Conservation (phyloP, 1,284 basidiomycete genomes). For the Ustilago sp. region DNA sequence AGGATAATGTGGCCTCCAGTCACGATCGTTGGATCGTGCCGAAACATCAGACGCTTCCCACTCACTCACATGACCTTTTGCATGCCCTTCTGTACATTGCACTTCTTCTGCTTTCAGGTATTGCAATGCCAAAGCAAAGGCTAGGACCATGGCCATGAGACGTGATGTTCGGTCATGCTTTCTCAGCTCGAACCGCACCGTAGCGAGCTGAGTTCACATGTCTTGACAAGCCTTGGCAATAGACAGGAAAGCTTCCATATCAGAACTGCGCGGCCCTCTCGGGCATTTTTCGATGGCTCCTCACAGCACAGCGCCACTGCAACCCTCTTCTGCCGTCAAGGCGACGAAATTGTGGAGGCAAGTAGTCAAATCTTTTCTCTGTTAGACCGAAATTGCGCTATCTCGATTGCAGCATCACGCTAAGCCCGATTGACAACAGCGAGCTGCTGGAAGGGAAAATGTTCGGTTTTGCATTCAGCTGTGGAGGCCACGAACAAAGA, state of each 20-base stretch:
- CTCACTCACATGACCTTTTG: no score
- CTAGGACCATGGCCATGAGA: no score
- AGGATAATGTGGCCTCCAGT: background rate
- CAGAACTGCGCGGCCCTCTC: background rate
- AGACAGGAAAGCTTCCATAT: background rate
- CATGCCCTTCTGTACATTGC: no score
- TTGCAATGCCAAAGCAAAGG: no score
- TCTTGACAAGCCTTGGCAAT: background rate
- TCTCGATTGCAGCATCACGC: background rate
- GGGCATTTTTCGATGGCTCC: background rate
- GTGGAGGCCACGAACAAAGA: slow-evolving; percentile 4
- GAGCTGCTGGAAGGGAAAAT: background rate
- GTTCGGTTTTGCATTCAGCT: slow-evolving; percentile 6
- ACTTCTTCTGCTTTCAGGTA: no score
- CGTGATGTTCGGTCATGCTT: no score
- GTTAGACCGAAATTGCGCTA: background rate
- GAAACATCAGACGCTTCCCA: background rate
- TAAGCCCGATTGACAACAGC: background rate
- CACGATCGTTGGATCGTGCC: background rate
- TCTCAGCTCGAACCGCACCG: no score
- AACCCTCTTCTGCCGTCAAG: background rate
- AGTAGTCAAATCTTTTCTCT: background rate
- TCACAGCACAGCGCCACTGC: background rate
- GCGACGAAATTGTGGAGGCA: slow-evolving; percentile 1
- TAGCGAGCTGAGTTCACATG: background rate